Percentiles rank a stretch among this genome's conserved stretches.
Conservation (phyloP, 2,329 filamentous ascomycete species). For the Ophiostoma novo-ulmi region DNA sequence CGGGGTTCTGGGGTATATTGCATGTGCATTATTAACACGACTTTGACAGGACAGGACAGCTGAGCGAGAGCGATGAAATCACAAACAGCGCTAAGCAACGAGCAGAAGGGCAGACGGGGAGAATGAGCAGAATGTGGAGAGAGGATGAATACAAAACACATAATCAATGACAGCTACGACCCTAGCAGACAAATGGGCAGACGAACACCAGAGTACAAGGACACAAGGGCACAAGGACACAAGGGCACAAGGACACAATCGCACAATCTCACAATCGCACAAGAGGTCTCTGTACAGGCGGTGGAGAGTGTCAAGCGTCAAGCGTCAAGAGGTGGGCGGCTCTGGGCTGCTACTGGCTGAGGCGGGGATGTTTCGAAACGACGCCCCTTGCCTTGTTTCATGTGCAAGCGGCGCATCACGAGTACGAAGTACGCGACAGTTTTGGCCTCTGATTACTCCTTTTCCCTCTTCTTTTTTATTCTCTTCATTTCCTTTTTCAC, state of each 20-base stretch:
- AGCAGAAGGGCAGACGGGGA: no score
- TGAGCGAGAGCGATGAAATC: not conserved
- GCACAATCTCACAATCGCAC: not conserved
- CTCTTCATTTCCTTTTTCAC: not conserved
- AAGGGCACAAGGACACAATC: not conserved
- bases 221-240: not conserved
- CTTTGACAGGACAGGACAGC: conserved; percentile 9
- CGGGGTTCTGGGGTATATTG: not conserved
- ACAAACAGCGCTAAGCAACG: not conserved
- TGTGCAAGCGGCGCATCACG: conserved; percentile 6
- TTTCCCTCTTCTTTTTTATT: not conserved
- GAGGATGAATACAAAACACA: no score
- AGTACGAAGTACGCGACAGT: not conserved
- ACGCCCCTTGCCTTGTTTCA: conserved; percentile 20
- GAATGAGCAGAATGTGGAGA: no score
- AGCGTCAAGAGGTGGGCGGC: conserved; percentile 18
- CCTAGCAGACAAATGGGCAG: not conserved
- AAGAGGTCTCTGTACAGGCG: not conserved
- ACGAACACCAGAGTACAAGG: not conserved
- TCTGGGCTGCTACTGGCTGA: conserved; percentile 18
- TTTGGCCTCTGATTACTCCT: not conserved
- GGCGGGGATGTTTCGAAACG: conserved; percentile 21
- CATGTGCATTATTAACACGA: not conserved
- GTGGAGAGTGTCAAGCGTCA: not conserved
- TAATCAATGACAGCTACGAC: not conserved